These are phyloP conservation scores for Barnettozyma californica DNA, from an alignment of 805 yeast species.

Conservation along the genomic window DNA sequence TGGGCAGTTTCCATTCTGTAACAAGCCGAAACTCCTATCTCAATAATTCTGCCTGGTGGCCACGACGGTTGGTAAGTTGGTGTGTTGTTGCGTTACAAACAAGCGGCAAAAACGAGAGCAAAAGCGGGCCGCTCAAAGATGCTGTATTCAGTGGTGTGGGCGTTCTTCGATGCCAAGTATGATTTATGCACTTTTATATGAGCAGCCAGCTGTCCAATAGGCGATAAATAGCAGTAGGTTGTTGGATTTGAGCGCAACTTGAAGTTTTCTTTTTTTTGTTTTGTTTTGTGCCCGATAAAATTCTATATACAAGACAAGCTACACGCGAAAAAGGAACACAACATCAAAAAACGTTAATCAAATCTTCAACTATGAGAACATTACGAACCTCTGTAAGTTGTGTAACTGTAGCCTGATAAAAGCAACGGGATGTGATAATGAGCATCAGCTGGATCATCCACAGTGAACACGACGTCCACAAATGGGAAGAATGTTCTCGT, in stretches of 20 bases:
- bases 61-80: background rate
- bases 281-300: conserved; percentile 1
- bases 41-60: background rate
- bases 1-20: background rate
- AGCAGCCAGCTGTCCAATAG: background rate
- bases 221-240: background rate
- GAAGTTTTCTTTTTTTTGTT: background rate
- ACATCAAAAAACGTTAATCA: background rate
- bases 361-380: background rate
- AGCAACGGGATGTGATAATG: conserved; percentile 91
- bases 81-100: background rate
- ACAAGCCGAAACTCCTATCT: background rate
- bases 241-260: background rate
- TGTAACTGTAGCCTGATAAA: conserved; percentile 79
- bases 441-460: conserved; percentile 59
- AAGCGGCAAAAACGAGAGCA: background rate
- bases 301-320: background rate
- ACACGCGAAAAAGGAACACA: too few species aligned
- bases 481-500: conserved; percentile 75
- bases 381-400: conserved; percentile 75
- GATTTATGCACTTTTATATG: background rate
- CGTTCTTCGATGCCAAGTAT: background rate
- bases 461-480: conserved; percentile 72
- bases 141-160: background rate
- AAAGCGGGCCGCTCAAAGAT: background rate